Base-by-base conservation (phyloP, 2,329 filamentous ascomycete species). In the Didymella lethalis region DNA sequence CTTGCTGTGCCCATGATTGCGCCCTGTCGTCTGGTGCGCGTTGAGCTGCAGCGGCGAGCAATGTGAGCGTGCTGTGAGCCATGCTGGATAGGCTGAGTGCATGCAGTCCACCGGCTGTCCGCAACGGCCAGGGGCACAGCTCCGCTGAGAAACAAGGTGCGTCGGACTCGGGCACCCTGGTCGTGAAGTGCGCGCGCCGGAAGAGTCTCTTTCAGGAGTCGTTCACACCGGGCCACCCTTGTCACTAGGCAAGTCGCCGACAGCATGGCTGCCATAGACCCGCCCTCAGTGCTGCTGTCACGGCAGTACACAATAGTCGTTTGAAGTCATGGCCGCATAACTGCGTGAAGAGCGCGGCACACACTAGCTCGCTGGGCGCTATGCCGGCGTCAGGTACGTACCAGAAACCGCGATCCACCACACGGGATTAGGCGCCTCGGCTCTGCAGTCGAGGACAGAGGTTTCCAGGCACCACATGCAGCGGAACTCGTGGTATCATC, bases 301-400 rank as follows among this genome's bases (percentile, higher is more conserved):
- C 55, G 25, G 53, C 57, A 56, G 59, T 56, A 59, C 32, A 56
- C 61, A 50, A 50, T 64, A 31, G 54, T 40, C 29, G 65, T 68
- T 68, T 65, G 64, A 67, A 62, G 45, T 50, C 5, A 23, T 48
- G 41, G 48, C 52, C 60, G 68, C 72, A 75, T 74, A 71, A 72
- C 62, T 61, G 65, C 67, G 67, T 71, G 64, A 66, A 70, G 62
- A 50, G 64, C 51, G 54, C 58, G 52, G 40, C 51, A 54, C 44
- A 11, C 18, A 49, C 54, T 61, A 51, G 49, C 49, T 46, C 26
- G 51, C 54, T 58, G 40, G 61, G 53, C 57, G 51, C 51, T 48
- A 32, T 59, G n/a, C 55, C 41, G 46, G 57, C 57, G 57, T 60
- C 57, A 60, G 57, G 57, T 48, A 59, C 57, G 57, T 60, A 60